Conservation (phyloP, 768 basidiomycete species). For the Boletus vermiculosoides region DNA sequence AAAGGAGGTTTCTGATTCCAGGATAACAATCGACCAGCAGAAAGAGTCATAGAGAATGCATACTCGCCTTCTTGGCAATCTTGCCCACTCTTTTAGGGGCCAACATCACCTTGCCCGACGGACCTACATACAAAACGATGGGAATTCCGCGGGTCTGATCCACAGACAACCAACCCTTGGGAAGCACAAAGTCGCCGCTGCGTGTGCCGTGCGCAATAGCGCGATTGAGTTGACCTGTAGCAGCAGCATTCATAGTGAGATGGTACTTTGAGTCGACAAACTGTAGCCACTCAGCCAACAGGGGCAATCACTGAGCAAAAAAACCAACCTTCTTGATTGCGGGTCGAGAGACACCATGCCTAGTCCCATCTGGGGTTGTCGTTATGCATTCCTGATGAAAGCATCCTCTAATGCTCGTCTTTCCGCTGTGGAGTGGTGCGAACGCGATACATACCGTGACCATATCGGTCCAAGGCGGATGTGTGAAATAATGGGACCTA, state of each 20-base stretch:
- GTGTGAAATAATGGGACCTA: constrained; percentile 42
- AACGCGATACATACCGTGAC: constrained; percentile 34
- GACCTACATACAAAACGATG: constrained; percentile 11
- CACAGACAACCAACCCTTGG: constrained; percentile 42
- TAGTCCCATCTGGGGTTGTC: constrained; percentile 60
- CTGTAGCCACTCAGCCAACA: constrained; percentile 25
- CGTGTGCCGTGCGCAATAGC: constrained; percentile 55
- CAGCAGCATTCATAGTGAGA: constrained; percentile 43
- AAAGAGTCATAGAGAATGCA: background rate
- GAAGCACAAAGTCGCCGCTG: constrained; percentile 52
- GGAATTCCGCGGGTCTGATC: background rate
- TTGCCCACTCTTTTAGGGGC: constrained; percentile 12
- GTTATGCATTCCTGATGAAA: constrained; percentile 66
- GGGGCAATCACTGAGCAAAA: background rate
- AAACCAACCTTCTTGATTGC: constrained; percentile 73
- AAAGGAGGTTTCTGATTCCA: constrained; percentile 16
- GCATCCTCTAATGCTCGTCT: background rate
- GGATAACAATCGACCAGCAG: background rate
- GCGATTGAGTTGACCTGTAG: constrained; percentile 47
- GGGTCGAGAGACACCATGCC: constrained; percentile 71
- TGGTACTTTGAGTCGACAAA: constrained; percentile 57
- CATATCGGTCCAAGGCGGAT: constrained; percentile 53
- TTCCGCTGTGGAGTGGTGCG: background rate
- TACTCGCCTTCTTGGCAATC: constrained; percentile 17
- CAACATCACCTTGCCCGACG: constrained; percentile 30